A percentile compares a stretch with the other conserved stretches of the same genome.
phyloP scores from a whole-genome alignment of 768 basidiomycete genomes.

The Suillus luteus region DNA sequence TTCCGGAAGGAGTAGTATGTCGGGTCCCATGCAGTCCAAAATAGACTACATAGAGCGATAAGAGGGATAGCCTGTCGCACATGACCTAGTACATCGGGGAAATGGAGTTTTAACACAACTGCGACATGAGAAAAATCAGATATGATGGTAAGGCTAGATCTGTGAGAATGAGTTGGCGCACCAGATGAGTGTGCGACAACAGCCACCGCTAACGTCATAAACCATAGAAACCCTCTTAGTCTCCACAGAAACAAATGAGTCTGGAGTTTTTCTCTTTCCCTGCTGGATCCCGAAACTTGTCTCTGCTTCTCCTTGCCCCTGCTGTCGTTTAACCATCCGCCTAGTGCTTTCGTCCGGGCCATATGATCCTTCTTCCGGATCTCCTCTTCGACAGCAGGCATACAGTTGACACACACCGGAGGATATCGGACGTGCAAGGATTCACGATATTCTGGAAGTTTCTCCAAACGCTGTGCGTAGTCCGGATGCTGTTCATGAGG shows the following conservation, averaged over 20 bases:
- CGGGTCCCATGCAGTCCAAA: constrained; percentile 89
- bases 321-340: constrained; percentile 66
- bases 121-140: constrained; percentile 31
- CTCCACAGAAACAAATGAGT: constrained; percentile 66
- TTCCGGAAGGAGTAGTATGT: constrained; percentile 64
- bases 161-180: constrained; percentile 5
- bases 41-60: constrained; percentile 56
- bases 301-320: constrained; percentile 64
- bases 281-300: constrained; percentile 42
- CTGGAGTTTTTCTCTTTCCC: constrained; percentile 45
- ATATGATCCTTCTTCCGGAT: constrained; percentile 77
- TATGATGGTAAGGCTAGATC: not conserved
- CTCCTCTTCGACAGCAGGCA: constrained; percentile 80
- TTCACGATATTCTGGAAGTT: constrained; percentile 69
- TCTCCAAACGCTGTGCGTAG: constrained; percentile 61
- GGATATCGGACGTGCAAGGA: constrained; percentile 84
- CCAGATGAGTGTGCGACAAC: constrained; percentile 48
- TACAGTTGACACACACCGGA: constrained; percentile 77
- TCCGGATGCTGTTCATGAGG: constrained; percentile 62
- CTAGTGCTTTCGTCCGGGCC: constrained; percentile 77
- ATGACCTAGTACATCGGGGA: constrained; percentile 21
- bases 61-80: constrained; percentile 48
- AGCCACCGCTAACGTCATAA: constrained; percentile 43
- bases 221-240: constrained; percentile 70
- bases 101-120: constrained; percentile 26